These are phyloP conservation scores for Aspergillus versicolor DNA, from an alignment of 2,329 filamentous ascomycete species.

Conservation along the genomic window DNA sequence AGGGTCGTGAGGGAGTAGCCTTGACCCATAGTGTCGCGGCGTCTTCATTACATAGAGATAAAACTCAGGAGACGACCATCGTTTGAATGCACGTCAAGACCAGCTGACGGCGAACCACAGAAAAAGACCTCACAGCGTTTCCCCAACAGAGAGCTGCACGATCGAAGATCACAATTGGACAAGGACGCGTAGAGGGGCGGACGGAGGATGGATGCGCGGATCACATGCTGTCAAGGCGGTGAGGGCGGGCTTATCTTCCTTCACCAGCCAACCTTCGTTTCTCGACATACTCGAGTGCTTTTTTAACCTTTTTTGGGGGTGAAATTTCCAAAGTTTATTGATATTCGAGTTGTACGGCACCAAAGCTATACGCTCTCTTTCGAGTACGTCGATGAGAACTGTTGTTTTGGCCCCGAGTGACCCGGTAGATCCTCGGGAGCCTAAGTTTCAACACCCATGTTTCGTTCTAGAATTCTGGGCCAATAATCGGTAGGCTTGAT, in stretches of 20 bases:
- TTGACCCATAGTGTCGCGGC: conserved; percentile 73
- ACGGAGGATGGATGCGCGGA: not conserved
- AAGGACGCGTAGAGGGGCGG: not conserved
- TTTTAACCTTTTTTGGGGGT: not conserved
- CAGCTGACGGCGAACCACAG: not conserved
- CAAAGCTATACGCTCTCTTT: not conserved
- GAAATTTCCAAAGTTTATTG: too few species aligned
- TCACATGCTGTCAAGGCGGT: conserved; percentile 14
- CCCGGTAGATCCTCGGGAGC: not conserved
- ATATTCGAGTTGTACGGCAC: too few species aligned
- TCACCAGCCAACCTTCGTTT: not conserved
- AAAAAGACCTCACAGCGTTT: not conserved
- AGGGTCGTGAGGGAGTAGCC: conserved; percentile 92
- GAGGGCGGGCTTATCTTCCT: not conserved
- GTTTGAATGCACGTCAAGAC: not conserved
- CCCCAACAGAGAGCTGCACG: not conserved
- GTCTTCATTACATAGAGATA: conserved; percentile 29
- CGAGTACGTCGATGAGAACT: not conserved
- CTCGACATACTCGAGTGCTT: not conserved
- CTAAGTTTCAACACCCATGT: not conserved
- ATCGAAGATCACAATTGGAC: not conserved
- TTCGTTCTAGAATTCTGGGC: not conserved
- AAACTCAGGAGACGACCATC: not conserved
- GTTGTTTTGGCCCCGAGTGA: not conserved
- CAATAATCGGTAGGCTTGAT: not conserved